These are phyloP conservation scores for Rutstroemia sp. DNA, from an alignment of 2,329 filamentous ascomycete genomes.

Conservation along the genomic window DNA sequence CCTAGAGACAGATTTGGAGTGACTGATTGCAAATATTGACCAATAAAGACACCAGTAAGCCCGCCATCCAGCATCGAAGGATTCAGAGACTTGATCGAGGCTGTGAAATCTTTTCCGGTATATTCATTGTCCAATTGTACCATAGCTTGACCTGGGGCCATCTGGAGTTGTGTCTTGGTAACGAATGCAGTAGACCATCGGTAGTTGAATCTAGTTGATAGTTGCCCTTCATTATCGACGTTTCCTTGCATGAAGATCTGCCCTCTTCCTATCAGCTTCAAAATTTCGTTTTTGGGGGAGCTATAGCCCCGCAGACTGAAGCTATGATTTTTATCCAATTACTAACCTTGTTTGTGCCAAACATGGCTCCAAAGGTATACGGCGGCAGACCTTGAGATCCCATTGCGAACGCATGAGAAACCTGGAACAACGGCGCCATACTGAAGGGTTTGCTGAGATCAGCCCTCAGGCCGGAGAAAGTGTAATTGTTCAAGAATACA, in stretches of 20 bases:
- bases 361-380: constrained; percentile 90
- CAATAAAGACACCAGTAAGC: constrained; percentile 90
- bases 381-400: constrained; percentile 83
- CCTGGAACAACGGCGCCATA: constrained; percentile 88
- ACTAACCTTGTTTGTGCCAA: constrained; percentile 83
- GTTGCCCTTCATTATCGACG: constrained; percentile 83
- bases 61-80: constrained; percentile 90
- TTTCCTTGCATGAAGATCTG: constrained; percentile 95
- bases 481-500: constrained; percentile 92
- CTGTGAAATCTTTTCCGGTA: constrained; percentile 85
- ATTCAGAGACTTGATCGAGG: constrained; percentile 88
- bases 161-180: constrained; percentile 81
- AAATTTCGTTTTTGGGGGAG: background rate
- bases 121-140: constrained; percentile 95
- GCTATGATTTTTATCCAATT: background rate
- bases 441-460: constrained; percentile 96
- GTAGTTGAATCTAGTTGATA: constrained; percentile 88
- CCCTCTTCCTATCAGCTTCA: constrained; percentile 17
- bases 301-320: background rate
- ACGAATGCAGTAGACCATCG: constrained; percentile 75
- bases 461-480: constrained; percentile 92
- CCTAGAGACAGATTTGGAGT: constrained; percentile 83
- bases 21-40: constrained; percentile 88
- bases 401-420: constrained; percentile 94
- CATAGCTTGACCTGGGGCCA: constrained; percentile 75